Percentiles rank a stretch among this genome's conserved stretches.
Evolutionary conservation across 2,329 filamentous ascomycete species (phyloP).

Genomic region (Ascochyta fabae): DNA sequence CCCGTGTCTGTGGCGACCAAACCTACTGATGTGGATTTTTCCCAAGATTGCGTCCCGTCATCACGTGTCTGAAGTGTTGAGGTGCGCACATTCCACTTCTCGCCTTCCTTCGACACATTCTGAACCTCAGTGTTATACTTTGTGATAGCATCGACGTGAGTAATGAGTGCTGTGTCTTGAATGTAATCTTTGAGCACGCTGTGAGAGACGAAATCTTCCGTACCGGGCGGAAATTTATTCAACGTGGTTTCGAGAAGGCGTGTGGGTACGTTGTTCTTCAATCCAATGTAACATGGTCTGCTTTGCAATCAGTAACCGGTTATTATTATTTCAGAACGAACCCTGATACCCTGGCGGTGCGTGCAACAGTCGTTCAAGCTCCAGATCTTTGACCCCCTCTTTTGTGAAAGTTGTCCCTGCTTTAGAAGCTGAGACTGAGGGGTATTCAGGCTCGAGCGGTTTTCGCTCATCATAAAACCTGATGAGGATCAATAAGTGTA

Average conservation of each 20-base stretch:
- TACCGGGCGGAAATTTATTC: constrained; percentile 64
- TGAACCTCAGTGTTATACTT: constrained; percentile 67
- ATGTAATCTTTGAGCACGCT: constrained; percentile 65
- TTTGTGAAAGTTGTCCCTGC: constrained; percentile 27
- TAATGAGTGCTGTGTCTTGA: constrained; percentile 60
- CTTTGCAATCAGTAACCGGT: not conserved
- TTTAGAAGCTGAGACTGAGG: constrained; percentile 35
- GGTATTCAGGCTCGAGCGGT: constrained; percentile 58
- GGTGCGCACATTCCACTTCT: constrained; percentile 61
- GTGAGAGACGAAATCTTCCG: constrained; percentile 66
- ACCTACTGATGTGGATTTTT: constrained; percentile 10
- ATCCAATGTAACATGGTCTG: constrained; percentile 60
- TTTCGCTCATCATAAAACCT: constrained; percentile 59
- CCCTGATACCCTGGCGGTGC: constrained; percentile 58
- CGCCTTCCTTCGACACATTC: constrained; percentile 54
- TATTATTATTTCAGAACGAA: too few relatives aligned
- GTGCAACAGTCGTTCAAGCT: constrained; percentile 42
- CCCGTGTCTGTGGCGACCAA: fast-evolving
- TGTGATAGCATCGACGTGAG: constrained; percentile 59
- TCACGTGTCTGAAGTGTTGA: constrained; percentile 47
- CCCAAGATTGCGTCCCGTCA: constrained; percentile 18
- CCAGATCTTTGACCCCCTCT: constrained; percentile 14
- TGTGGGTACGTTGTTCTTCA: constrained; percentile 63
- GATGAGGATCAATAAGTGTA: not conserved
- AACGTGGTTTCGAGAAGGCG: constrained; percentile 58